phyloP scores from a whole-genome alignment of 768 basidiomycete species.

The Hypholoma sublateritium region DNA sequence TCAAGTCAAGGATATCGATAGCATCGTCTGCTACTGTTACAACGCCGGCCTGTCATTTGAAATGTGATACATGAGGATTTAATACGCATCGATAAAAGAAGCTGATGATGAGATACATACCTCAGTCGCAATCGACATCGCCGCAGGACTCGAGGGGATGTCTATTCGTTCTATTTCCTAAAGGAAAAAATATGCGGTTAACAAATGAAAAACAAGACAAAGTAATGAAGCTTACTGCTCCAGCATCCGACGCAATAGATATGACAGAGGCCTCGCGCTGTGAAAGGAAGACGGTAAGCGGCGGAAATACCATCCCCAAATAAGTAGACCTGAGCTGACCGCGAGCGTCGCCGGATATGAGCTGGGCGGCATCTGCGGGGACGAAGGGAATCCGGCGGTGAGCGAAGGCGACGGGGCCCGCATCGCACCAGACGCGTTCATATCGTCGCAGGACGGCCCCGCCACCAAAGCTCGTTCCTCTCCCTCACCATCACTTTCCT shows the following conservation, averaged over 20 bases:
- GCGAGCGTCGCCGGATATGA: conserved; percentile 18
- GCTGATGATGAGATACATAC: neutral
- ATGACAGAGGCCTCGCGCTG: conserved; percentile 8
- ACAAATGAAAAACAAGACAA: neutral
- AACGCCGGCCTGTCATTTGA: neutral
- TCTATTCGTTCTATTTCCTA: neutral
- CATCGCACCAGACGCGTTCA: neutral
- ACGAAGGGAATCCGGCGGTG: conserved; percentile 18
- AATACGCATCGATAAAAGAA: neutral
- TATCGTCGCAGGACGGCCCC: too few relatives aligned
- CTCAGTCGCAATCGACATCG: conserved; percentile 1
- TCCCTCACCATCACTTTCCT: neutral
- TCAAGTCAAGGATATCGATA: conserved; percentile 4
- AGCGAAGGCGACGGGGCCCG: conserved; percentile 20
- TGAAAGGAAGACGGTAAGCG: neutral
- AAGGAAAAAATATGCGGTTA: neutral
- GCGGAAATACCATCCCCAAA: neutral
- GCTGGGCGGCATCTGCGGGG: conserved; percentile 23
- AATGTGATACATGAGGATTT: neutral
- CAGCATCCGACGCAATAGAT: neutral
- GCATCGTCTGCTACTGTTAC: neutral
- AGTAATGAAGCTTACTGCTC: neutral
- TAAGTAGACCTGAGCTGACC: conserved; percentile 4
- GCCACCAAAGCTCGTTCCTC: neutral
- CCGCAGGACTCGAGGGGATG: neutral